A percentile compares a stretch with the other conserved stretches of the same genome.
phyloP scores from a whole-genome alignment of 2,329 filamentous ascomycete genomes.

The Aspergillus fructus region DNA sequence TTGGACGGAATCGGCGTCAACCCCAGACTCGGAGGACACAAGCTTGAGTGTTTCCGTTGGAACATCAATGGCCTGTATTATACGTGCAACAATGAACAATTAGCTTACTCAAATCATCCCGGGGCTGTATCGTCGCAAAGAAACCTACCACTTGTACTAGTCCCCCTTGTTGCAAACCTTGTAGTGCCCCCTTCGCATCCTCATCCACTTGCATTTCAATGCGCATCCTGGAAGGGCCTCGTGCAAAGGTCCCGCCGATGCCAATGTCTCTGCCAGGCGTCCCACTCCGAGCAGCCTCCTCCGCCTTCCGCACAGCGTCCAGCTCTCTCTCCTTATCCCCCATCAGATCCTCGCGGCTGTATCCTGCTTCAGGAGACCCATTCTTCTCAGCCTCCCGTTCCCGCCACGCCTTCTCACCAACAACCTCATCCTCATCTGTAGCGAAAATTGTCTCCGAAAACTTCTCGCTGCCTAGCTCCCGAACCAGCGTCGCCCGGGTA shows the following conservation, averaged over 20 bases:
- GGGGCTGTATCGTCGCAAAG: neutral
- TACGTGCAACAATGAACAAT: slow-evolving; percentile 12
- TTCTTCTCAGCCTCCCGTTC: slow-evolving; percentile 51
- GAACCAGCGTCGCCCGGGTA: slow-evolving; percentile 59
- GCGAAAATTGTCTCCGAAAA: slow-evolving; percentile 60
- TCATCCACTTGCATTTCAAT: slow-evolving; percentile 55
- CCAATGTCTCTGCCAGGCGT: slow-evolving; percentile 52
- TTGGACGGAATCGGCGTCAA: slow-evolving; percentile 46
- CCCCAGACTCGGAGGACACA: slow-evolving; percentile 44
- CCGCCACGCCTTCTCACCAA: slow-evolving; percentile 53
- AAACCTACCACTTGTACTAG: slow-evolving; percentile 53
- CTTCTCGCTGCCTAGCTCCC: slow-evolving; percentile 62
- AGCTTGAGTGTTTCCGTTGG: slow-evolving; percentile 57
- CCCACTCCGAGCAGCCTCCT: slow-evolving; percentile 57
- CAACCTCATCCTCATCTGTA: slow-evolving; percentile 59
- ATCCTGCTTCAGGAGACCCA: slow-evolving; percentile 24
- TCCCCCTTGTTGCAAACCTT: slow-evolving; percentile 35
- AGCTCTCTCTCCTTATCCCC: slow-evolving; percentile 61
- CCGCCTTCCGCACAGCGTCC: slow-evolving; percentile 57
- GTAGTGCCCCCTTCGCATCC: slow-evolving; percentile 54
- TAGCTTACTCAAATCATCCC: slow-evolving; percentile 16
- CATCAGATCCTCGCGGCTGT: slow-evolving; percentile 52
- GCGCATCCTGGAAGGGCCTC: slow-evolving; percentile 37
- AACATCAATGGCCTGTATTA: slow-evolving; percentile 39
- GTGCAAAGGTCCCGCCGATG: slow-evolving; percentile 41